These are phyloP conservation scores for Phaeotremella skinneri DNA, from an alignment of 768 basidiomycete species.

Conservation along the genomic window DNA sequence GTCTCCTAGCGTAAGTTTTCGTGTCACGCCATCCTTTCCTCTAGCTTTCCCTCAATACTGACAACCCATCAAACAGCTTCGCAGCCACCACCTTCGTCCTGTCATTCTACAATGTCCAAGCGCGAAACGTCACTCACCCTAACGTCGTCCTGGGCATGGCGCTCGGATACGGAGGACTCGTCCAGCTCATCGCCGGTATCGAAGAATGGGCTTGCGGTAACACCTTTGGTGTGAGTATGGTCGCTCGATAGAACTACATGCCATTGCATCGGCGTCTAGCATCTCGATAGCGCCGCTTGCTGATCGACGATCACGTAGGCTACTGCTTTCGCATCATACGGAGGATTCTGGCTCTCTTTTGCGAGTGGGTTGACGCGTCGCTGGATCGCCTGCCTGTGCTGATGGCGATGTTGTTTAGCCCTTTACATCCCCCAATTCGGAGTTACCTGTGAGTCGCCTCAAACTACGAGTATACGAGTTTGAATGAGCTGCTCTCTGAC, in stretches of 20 bases:
- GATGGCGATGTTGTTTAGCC: background rate
- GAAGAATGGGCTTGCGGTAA: conserved; percentile 53
- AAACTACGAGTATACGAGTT: background rate
- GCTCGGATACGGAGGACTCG: conserved; percentile 76
- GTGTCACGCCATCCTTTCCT: conserved; percentile 34
- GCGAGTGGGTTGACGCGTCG: conserved; percentile 23
- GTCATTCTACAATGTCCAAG: conserved; percentile 46
- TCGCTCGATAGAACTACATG: background rate
- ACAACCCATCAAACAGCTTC: conserved; percentile 21
- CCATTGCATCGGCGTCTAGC: background rate
- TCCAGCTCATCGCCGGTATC: conserved; percentile 83
- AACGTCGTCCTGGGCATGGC: conserved; percentile 67
- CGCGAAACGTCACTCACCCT: conserved; percentile 35
- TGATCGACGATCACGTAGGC: conserved; percentile 7
- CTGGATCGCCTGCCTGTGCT: background rate
- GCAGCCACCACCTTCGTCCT: conserved; percentile 52
- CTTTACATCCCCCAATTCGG: conserved; percentile 46
- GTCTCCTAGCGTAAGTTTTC: conserved; percentile 35
- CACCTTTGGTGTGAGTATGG: conserved; percentile 43
- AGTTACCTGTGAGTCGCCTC: conserved; percentile 20
- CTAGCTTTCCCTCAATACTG: conserved; percentile 26
- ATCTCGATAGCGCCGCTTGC: background rate
- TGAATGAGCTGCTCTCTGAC: background rate
- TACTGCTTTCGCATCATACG: conserved; percentile 49
- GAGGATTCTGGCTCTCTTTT: conserved; percentile 50